Base-by-base conservation (phyloP, 2,329 filamentous ascomycete species). In the Neonectria hederae region DNA sequence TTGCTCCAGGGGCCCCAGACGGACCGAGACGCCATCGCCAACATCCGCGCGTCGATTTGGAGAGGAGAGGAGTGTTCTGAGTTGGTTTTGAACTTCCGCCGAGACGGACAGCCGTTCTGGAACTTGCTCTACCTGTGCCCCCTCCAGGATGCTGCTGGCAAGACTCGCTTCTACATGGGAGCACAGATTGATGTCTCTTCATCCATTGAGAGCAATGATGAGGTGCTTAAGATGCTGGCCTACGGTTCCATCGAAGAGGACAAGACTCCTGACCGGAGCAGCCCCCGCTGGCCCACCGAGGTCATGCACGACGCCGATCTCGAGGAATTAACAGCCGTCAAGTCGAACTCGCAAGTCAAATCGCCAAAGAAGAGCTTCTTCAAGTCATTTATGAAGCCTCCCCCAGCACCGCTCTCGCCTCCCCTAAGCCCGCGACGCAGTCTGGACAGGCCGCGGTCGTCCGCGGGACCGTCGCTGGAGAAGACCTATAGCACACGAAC, bases 181-280 rank as follows among this genome's bases (percentile, higher is more conserved):
- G 86, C 82, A 0, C 85, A 89, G 65, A 82, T 89, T 55, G 85
- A 89, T 65, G 83, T 87, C 14, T 87, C 86, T 0, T 84, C 84
- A 2, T 83, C 82, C 0, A 80, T 88, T 35, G 81, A 83, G 59
- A 82, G 78, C 54, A 79, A 79, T 32, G 80, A 81, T 5, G 86
- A 88, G 63, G 79, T 88, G 7, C 65, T 89, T 48, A 79, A 79
- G 6, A 76, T 87, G 6, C 71, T 89, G 14, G 82, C 77, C 32
- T 78, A 76, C n/a, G 76, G 80, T 14, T 63, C 70, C 1, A 9
- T 19, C 0, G 72, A 74, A 22, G 70, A 73, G 24, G 71, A 71
- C 3, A 72, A 65, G 51, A n/a, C 30, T 0, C 42, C 42, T 0
- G 65, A 67, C 4, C 63, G 53, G 13, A 54, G 35, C 10, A 60